phyloP scores from a whole-genome alignment of 805 yeast species.

The Nakazawaea holstii region DNA sequence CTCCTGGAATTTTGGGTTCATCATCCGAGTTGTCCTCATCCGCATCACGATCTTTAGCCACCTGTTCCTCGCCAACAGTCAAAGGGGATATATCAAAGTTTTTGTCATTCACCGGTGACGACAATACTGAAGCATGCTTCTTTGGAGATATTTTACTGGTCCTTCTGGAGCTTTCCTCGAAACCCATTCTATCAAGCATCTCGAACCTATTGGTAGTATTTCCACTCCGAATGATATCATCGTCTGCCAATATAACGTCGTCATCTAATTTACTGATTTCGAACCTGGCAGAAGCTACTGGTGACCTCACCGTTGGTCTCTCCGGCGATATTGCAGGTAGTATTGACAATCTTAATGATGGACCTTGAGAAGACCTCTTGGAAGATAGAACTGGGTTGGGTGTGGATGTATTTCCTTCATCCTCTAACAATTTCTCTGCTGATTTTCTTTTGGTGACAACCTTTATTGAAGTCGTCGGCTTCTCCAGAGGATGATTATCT shows the following conservation, averaged over 20 bases:
- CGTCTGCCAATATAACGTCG: constrained; percentile 11
- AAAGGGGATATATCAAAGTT: background rate
- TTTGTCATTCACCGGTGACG: background rate
- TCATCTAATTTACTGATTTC: constrained; percentile 8
- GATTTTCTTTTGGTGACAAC: background rate
- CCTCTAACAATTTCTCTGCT: background rate
- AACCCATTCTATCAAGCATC: background rate
- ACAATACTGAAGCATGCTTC: background rate
- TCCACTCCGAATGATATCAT: constrained; percentile 5
- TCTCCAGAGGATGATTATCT: background rate
- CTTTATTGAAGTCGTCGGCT: background rate
- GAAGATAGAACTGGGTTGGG: background rate
- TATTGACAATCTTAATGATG: constrained; percentile 5
- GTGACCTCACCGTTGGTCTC: background rate
- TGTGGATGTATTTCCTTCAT: background rate
- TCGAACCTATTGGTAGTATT: background rate
- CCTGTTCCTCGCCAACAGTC: background rate
- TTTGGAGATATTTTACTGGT: background rate
- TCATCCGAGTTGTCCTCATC: background rate
- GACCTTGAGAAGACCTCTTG: constrained; percentile 1
- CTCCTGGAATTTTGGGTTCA: background rate
- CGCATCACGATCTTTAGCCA: background rate
- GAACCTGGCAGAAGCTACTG: constrained; percentile 1
- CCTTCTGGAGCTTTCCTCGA: background rate
- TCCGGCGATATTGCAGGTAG: background rate